Percentiles rank a stretch among this genome's conserved stretches.
These are phyloP conservation scores for Quillaja saponaria DNA, from an alignment of 306 rosid species.

Conservation along the genomic window DNA sequence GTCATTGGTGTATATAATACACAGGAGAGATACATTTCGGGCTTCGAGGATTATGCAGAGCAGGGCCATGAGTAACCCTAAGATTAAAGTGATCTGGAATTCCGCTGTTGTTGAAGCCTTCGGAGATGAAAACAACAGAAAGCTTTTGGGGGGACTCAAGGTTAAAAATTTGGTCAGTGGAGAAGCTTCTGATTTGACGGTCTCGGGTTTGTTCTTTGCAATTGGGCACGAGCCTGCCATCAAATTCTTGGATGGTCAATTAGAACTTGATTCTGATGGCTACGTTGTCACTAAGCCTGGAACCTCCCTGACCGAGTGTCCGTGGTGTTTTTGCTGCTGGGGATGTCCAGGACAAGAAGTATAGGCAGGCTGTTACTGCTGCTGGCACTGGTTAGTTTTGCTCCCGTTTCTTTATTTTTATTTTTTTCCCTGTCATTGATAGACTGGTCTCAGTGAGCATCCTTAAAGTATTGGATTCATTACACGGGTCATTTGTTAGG, in stretches of 20 bases:
- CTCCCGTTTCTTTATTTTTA: neutral
- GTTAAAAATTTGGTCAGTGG: conserved; percentile 57
- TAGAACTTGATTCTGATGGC: conserved; percentile 66
- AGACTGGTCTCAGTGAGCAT: neutral
- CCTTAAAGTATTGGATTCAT: conserved; percentile 6
- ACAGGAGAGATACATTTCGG: conserved; percentile 66
- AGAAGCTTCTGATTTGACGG: conserved; percentile 64
- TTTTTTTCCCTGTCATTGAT: neutral
- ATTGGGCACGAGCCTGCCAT: conserved; percentile 91
- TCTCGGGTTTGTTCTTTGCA: conserved; percentile 73
- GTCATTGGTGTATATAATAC: conserved; percentile 69
- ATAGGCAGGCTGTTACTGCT: conserved; percentile 91
- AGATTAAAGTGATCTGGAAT: conserved; percentile 70
- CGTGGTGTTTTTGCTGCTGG: conserved; percentile 91
- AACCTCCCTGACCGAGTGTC: conserved; percentile 61
- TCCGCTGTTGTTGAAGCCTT: conserved; percentile 67
- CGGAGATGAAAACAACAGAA: conserved; percentile 39
- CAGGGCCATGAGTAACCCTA: conserved; percentile 57
- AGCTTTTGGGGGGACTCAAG: conserved; percentile 65
- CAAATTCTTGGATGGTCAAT: conserved; percentile 73
- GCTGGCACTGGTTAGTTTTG: conserved; percentile 66
- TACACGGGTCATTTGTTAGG: neutral
- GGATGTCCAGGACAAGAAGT: conserved; percentile 94
- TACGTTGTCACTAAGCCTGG: conserved; percentile 66
- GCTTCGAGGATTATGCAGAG: conserved; percentile 90